phyloP scores from a whole-genome alignment of 306 rosid genomes.

The Castanospermum australe region DNA sequence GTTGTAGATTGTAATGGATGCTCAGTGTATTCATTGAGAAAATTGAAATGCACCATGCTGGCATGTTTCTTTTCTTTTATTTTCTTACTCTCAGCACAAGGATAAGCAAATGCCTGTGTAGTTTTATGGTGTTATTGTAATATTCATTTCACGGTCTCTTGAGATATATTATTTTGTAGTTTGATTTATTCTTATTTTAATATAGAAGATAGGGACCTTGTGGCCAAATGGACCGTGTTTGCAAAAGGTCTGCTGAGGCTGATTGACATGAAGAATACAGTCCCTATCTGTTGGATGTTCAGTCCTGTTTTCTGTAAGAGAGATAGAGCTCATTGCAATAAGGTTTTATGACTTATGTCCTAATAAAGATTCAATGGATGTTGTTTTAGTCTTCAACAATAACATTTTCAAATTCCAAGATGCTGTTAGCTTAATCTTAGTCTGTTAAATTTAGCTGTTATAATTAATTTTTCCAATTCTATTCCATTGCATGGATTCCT shows the following conservation, averaged over 20 bases:
- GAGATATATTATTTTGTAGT: background rate
- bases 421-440: background rate
- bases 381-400: background rate
- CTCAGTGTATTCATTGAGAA: conserved; percentile 3
- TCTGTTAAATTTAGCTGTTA: background rate
- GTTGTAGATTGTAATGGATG: conserved; percentile 11
- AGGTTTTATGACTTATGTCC: background rate
- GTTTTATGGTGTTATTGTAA: background rate
- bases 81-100: background rate
- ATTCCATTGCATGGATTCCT: background rate
- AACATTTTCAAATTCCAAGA: background rate
- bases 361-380: background rate
- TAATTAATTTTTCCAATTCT: background rate
- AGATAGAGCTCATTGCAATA: background rate
- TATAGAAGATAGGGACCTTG: background rate
- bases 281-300: no score
- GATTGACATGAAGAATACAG: no score
- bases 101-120: background rate
- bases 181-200: background rate
- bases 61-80: background rate
- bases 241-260: background rate
- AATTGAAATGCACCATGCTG: background rate
- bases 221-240: background rate
- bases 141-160: background rate
- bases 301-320: background rate